These are phyloP conservation scores for Mimosa pudica DNA, from an alignment of 306 rosid species.

Conservation along the genomic window DNA sequence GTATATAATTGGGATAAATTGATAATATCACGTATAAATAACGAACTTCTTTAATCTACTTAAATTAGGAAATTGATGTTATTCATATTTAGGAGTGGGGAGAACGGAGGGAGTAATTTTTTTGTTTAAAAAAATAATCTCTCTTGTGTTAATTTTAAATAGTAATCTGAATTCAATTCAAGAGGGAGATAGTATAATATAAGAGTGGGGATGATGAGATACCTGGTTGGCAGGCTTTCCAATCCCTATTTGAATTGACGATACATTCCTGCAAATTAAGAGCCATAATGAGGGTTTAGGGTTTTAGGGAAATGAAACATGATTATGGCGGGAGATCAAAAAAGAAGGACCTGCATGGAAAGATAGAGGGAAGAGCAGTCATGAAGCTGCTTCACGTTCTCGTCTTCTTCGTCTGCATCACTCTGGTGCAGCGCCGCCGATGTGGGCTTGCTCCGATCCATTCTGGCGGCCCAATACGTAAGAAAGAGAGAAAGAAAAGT, in stretches of 20 bases:
- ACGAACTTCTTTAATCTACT: too few relatives aligned
- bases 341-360: constrained; percentile 62
- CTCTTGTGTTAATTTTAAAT: neutral
- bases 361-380: constrained; percentile 75
- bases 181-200: neutral
- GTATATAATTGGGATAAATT: too few relatives aligned
- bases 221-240: constrained; percentile 86
- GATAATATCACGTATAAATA: too few relatives aligned
- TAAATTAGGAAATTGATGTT: too few relatives aligned
- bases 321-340: neutral
- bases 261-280: constrained; percentile 69
- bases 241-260: constrained; percentile 60
- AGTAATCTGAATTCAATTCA: constrained; percentile 1
- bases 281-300: constrained; percentile 42
- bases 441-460: constrained; percentile 37
- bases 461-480: neutral
- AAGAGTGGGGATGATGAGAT: neutral
- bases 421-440: constrained; percentile 43
- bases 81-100: too few relatives aligned
- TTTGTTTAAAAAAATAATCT: neutral
- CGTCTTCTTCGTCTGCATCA: constrained; percentile 73
- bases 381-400: constrained; percentile 76
- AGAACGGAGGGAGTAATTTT: too few relatives aligned
- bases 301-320: constrained; percentile 32
- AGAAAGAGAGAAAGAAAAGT: too few relatives aligned